A percentile compares a stretch with the other conserved stretches of the same genome.
Conservation (phyloP, 2,329 filamentous ascomycete genomes). For the Fusarium lateritium region DNA sequence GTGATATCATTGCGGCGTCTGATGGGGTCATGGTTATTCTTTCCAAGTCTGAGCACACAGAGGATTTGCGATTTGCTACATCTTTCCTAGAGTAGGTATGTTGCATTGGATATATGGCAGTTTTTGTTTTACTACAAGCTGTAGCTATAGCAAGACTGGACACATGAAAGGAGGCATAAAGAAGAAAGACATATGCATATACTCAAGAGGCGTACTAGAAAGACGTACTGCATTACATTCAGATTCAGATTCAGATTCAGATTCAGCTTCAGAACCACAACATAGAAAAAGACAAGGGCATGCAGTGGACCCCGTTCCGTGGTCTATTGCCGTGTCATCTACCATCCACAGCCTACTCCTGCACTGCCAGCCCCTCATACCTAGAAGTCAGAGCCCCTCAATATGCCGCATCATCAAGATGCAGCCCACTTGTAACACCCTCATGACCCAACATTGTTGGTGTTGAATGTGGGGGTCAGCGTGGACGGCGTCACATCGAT, state of each 20-base stretch:
- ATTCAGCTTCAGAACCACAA: slow-evolving; percentile 1
- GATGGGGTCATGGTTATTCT: not conserved
- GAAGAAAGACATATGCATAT: slow-evolving; percentile 11
- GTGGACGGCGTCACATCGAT: slow-evolving; percentile 15
- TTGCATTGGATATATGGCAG: slow-evolving; percentile 18
- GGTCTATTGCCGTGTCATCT: slow-evolving; percentile 20
- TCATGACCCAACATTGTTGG: slow-evolving; percentile 17
- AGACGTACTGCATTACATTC: not conserved
- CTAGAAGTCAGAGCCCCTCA: not conserved
- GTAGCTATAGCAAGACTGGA: slow-evolving; percentile 18
- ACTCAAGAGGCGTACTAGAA: slow-evolving; percentile 26
- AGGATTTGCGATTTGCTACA: slow-evolving; percentile 8
- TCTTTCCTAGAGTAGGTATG: slow-evolving; percentile 24
- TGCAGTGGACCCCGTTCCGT: slow-evolving; percentile 8
- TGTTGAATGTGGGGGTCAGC: slow-evolving; percentile 29
- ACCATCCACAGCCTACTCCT: not conserved
- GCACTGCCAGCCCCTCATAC: not conserved
- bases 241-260: not conserved
- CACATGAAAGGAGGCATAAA: slow-evolving; percentile 13
- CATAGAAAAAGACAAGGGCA: slow-evolving; percentile 18
- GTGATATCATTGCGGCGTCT: slow-evolving; percentile 11
- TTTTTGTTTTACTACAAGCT: slow-evolving; percentile 17
- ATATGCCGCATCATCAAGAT: slow-evolving; percentile 5
- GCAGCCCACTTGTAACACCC: slow-evolving; percentile 26
- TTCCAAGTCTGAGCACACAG: slow-evolving; percentile 15